Conservation (phyloP, 2,329 filamentous ascomycete genomes). For the Byssothecium circinans region DNA sequence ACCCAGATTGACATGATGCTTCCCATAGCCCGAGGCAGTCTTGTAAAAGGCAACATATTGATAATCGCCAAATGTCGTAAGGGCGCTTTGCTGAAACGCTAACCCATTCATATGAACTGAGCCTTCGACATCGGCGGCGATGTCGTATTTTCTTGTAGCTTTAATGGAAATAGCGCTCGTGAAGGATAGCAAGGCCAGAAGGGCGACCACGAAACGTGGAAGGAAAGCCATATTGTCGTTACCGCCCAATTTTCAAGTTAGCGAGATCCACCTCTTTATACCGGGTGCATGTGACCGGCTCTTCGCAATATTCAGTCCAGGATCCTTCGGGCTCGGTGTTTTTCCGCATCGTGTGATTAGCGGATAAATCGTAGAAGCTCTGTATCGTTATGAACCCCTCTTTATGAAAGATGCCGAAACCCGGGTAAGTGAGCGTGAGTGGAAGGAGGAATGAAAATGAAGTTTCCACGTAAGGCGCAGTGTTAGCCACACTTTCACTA, state of each 20-base stretch:
- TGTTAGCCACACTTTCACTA: too few relatives aligned
- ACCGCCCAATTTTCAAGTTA: neutral
- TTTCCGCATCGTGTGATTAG: conserved; percentile 6
- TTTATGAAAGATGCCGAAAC: neutral
- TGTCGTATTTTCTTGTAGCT: conserved; percentile 32
- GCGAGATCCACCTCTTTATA: neutral
- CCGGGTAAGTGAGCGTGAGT: neutral
- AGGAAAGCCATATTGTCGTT: conserved; percentile 22
- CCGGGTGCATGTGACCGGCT: neutral
- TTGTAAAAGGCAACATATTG: conserved; percentile 55
- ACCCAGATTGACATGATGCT: conserved; percentile 50
- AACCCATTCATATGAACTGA: conserved; percentile 50
- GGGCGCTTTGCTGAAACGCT: conserved; percentile 54
- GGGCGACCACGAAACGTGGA: conserved; percentile 9
- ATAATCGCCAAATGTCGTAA: conserved; percentile 52
- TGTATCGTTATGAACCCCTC: conserved; percentile 1
- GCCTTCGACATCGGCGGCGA: conserved; percentile 38
- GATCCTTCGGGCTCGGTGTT: conserved; percentile 1
- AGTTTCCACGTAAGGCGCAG: too few relatives aligned
- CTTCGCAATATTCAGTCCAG: neutral
- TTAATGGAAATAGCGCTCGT: conserved; percentile 27
- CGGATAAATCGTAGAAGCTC: conserved; percentile 10
- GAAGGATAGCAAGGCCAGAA: conserved; percentile 16
- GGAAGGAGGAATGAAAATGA: too few relatives aligned
- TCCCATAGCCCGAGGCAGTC: conserved; percentile 34